These are phyloP conservation scores for Alternaria burnsii DNA, from an alignment of 2,329 filamentous ascomycete genomes.

Conservation along the genomic window DNA sequence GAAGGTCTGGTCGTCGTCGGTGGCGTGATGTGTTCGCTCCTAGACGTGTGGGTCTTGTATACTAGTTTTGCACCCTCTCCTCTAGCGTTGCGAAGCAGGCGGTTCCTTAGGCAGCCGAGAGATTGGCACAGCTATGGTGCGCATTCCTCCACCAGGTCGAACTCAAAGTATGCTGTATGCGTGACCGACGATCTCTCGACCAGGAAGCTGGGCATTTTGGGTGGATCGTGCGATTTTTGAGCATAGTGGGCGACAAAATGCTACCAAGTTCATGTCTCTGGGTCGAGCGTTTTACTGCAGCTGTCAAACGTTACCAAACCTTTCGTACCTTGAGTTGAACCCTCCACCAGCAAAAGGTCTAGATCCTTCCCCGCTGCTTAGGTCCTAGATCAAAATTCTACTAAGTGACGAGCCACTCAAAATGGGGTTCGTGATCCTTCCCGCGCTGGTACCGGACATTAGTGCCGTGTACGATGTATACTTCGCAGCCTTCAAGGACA, in stretches of 20 bases:
- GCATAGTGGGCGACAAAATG: not conserved
- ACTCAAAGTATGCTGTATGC: conserved; percentile 5
- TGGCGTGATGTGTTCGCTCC: conserved; percentile 13
- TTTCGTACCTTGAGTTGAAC: not conserved
- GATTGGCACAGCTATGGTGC: not conserved
- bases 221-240: not conserved
- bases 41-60: not conserved
- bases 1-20: conserved; percentile 6
- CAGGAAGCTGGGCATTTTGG: not conserved
- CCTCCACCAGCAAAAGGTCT: not conserved
- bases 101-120: conserved; percentile 1
- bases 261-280: not conserved
- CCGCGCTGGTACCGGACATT: conserved; percentile 59
- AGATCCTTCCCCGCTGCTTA: not conserved
- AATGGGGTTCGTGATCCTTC: conserved; percentile 53
- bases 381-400: not conserved
- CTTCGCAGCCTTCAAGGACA: conserved; percentile 58
- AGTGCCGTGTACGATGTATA: conserved; percentile 58
- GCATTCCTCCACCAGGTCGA: not conserved
- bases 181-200: conserved; percentile 3
- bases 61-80: conserved; percentile 8
- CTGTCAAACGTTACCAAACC: not conserved
- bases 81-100: not conserved
- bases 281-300: not conserved
- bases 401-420: not conserved